Evolutionary conservation across 2,329 filamentous ascomycete genomes (phyloP), one percentile per base, ranked within the genome.

Genomic region (Seiridium cupressi): DNA sequence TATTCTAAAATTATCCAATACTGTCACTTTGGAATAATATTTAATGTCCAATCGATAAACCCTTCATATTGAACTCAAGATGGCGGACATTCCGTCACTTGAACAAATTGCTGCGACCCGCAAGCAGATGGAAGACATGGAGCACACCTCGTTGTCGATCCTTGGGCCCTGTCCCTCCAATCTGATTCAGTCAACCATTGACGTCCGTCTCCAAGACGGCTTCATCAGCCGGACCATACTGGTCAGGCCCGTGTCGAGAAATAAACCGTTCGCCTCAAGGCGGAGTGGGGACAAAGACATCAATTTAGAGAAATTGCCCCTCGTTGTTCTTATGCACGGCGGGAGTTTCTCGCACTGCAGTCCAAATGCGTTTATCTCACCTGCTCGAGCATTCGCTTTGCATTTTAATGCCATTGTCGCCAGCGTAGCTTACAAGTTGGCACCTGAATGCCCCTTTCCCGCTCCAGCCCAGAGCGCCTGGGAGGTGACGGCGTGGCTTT

Each of bases 391-490:
- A 3, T 54, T 62, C 13, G 61, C 60, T 2, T 35, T 26, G 7
- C 42, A 53, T 11, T 42, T 59, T 40, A 53, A 61, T 51, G 62
- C 61, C 32, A 54, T 55, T 34, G 60, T 63, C 47, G n/a, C 60
- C 9, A 49, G 44, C 46, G 60, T 62, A 42, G 55, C 55, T 2
- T 87, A 87, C 66, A 79, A 85, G 0, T 84, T 87, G 64, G 84
- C 84, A 0, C 84, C 84, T 0, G 79, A 86, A 55, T 71, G 78
- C 63, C 64, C 61, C 0, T 87, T 81, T 60, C 85, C 85, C 0
- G 80, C 77, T 0, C 76, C 79, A 0, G 84, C 79, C 78, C 62
- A 80, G 48, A 85, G 88, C 54, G 69, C 75, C 0, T 79, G 84
- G 61, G 85, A 86, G 51, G 77, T 79, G 0, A 81, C 85, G 36